phyloP scores from a whole-genome alignment of 2,329 filamentous ascomycete genomes.

The Fusarium caatingaense region DNA sequence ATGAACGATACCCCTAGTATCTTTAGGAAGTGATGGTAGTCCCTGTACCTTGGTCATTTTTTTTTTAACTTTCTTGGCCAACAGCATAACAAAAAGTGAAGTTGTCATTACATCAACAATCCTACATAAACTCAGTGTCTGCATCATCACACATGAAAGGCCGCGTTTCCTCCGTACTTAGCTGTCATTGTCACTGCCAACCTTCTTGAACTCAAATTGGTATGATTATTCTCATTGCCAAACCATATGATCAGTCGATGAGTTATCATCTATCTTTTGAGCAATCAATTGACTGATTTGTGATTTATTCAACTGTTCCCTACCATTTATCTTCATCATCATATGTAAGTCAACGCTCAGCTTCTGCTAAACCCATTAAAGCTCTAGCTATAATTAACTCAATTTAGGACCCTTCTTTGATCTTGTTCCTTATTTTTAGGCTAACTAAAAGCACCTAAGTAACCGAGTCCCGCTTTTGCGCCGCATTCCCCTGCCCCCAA shows the following conservation, averaged over 20 bases:
- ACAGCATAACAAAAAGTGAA: neutral
- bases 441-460: constrained; percentile 9
- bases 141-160: constrained; percentile 33
- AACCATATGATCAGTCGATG: neutral
- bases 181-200: neutral
- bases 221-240: neutral
- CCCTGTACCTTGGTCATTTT: neutral
- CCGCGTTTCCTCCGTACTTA: constrained; percentile 15
- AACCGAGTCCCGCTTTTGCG: constrained; percentile 31
- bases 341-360: neutral
- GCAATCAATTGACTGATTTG: neutral
- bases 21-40: neutral
- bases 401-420: constrained; percentile 1
- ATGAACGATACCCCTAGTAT: neutral
- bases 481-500: constrained; percentile 37
- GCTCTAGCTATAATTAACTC: constrained; percentile 6
- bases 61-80: constrained; percentile 5
- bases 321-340: neutral
- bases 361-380: constrained; percentile 3
- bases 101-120: constrained; percentile 6
- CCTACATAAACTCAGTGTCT: constrained; percentile 7
- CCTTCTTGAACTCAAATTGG: constrained; percentile 8
- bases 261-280: neutral
- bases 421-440: constrained; percentile 29
- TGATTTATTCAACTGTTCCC: neutral